Percentiles rank a stretch among this genome's conserved stretches.
phyloP scores from a whole-genome alignment of 2,329 filamentous ascomycete genomes.

The Cyphellophora europaea region DNA sequence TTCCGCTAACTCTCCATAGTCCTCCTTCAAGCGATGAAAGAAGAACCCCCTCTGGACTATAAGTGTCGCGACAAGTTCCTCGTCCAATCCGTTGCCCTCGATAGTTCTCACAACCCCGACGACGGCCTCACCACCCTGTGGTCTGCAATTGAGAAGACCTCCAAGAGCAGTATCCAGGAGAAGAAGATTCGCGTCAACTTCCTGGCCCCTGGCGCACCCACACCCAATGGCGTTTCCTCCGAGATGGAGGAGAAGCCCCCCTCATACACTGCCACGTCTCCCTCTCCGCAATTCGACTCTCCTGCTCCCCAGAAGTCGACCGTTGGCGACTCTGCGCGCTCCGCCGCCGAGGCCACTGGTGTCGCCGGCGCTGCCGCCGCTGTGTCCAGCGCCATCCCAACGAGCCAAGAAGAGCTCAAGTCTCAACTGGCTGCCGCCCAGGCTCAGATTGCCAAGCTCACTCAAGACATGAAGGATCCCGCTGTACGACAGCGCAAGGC shows the following conservation, averaged over 20 bases:
- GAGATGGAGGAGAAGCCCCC: slow-evolving; percentile 37
- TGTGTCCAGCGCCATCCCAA: slow-evolving; percentile 38
- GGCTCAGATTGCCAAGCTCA: slow-evolving; percentile 60
- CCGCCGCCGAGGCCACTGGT: slow-evolving; percentile 22
- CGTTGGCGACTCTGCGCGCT: slow-evolving; percentile 20
- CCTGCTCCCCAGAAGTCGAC: slow-evolving; percentile 25
- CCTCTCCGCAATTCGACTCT: slow-evolving; percentile 37
- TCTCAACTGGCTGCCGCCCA: slow-evolving; percentile 67
- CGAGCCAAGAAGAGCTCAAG: slow-evolving; percentile 55
- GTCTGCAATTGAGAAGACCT: slow-evolving; percentile 60
- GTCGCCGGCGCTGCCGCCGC: slow-evolving; percentile 37
- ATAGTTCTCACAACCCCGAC: slow-evolving; percentile 71
- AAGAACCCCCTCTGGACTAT: slow-evolving; percentile 74
- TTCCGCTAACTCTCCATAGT: slow-evolving; percentile 44
- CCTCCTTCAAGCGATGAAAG: slow-evolving; percentile 94
- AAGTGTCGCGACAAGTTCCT: slow-evolving; percentile 97
- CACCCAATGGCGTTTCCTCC: slow-evolving; percentile 24
- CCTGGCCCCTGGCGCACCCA: slow-evolving; percentile 52
- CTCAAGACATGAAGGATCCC: slow-evolving; percentile 53
- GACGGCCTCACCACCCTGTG: slow-evolving; percentile 65
- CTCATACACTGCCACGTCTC: slow-evolving; percentile 48
- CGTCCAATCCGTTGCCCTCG: slow-evolving; percentile 80
- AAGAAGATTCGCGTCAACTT: slow-evolving; percentile 93
- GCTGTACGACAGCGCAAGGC: slow-evolving; percentile 72
- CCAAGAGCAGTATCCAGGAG: slow-evolving; percentile 75